A percentile compares a stretch with the other conserved stretches of the same genome.
These are phyloP conservation scores for Vitellaria paradoxa DNA, from an alignment of 179 eudicot genomes.

Conservation along the genomic window DNA sequence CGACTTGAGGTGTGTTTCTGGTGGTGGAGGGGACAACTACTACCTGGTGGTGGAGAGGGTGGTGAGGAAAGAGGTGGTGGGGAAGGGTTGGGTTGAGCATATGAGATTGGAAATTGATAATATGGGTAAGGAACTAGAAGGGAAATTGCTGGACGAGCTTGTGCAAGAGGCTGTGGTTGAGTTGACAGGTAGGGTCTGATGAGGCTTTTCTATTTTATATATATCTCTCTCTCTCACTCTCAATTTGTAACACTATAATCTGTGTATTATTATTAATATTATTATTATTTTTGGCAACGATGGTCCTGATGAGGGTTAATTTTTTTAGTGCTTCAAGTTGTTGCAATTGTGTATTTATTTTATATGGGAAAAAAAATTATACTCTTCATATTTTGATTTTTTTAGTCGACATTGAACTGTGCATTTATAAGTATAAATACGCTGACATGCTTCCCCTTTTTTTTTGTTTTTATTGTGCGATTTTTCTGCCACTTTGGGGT, in stretches of 20 bases:
- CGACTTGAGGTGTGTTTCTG: constrained; percentile 30
- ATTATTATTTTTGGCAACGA: constrained; percentile 1
- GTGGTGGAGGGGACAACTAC: constrained; percentile 37
- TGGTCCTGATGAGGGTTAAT: background rate
- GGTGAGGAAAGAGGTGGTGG: constrained; percentile 62
- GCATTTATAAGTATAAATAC: background rate
- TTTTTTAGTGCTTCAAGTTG: background rate
- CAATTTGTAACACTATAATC: background rate
- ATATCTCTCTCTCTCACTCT: background rate
- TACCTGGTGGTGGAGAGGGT: constrained; percentile 61
- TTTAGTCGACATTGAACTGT: background rate
- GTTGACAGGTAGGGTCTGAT: constrained; percentile 46
- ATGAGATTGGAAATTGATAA: constrained; percentile 51
- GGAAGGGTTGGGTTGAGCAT: constrained; percentile 61
- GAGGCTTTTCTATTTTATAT: constrained; percentile 16
- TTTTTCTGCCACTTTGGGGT: background rate
- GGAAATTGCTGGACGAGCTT: constrained; percentile 69
- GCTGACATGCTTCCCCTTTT: background rate
- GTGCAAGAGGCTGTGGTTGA: constrained; percentile 63
- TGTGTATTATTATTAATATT: constrained; percentile 12
- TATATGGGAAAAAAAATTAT: background rate
- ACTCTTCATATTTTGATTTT: background rate
- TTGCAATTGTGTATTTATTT: constrained; percentile 4
- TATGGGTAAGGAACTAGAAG: constrained; percentile 69
- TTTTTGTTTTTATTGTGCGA: background rate